Evolutionary conservation across 169 alveolate species (phyloP).

Genomic region (Amoebophrya sp.): DNA sequence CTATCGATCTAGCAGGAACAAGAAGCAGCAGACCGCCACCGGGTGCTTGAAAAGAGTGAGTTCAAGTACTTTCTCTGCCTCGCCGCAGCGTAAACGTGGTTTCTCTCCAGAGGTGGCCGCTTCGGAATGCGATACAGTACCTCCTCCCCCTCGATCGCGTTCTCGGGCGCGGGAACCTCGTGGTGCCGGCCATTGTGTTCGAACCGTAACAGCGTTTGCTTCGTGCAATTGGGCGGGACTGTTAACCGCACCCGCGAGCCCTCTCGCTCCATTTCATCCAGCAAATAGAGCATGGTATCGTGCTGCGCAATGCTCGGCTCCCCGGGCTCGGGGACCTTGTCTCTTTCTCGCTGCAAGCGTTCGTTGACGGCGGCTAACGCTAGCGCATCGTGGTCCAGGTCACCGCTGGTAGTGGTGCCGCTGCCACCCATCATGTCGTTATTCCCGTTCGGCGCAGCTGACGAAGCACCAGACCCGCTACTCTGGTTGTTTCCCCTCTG

Average conservation of each 20-base stretch:
- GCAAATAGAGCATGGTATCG: not conserved
- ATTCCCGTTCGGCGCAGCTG: too few relatives aligned
- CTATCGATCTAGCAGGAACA: too few relatives aligned
- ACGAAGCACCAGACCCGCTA: too few relatives aligned
- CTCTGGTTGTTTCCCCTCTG: too few relatives aligned
- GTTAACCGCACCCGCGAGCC: not conserved
- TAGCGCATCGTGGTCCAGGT: not conserved
- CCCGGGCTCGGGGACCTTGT: not conserved
- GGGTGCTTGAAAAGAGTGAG: not conserved
- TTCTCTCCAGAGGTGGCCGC: not conserved
- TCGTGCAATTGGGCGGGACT: not conserved
- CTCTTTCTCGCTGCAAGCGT: not conserved
- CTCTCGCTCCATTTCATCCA: not conserved
- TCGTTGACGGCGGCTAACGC: not conserved
- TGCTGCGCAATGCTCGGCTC: not conserved
- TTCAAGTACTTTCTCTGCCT: not conserved
- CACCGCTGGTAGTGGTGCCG: too few relatives aligned
- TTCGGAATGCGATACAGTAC: not conserved
- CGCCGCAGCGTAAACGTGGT: not conserved
- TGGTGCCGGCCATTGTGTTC: not conserved
- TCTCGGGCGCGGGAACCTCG: not conserved
- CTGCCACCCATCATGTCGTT: too few relatives aligned
- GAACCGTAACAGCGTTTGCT: not conserved
- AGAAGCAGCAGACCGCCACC: too few relatives aligned
- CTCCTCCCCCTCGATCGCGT: not conserved